Conservation (phyloP, 169 alveolate species). For the Babesia ovis region DNA sequence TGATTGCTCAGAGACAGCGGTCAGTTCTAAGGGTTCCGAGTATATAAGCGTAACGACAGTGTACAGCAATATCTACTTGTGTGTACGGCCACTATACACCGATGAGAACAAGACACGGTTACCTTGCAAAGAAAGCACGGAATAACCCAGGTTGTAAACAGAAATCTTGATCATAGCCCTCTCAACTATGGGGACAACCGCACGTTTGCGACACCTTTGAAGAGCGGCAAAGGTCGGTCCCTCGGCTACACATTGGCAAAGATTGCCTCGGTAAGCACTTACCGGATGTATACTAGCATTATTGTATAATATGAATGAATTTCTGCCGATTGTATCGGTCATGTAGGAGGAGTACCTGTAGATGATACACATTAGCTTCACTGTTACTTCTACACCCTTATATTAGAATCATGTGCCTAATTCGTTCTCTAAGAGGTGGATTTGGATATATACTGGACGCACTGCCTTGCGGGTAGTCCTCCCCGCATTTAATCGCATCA, state of each 20-base stretch:
- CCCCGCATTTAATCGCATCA: background rate
- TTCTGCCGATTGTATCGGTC: too few relatives aligned
- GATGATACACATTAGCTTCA: background rate
- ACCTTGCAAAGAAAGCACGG: background rate
- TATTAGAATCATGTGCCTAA: background rate
- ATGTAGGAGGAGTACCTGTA: background rate
- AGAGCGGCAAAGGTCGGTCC: too few relatives aligned
- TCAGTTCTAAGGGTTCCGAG: background rate
- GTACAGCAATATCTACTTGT: background rate
- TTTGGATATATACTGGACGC: background rate
- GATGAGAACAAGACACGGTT: background rate
- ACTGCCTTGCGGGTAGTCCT: background rate
- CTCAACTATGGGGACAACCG: background rate
- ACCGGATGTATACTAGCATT: too few relatives aligned
- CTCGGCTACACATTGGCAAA: too few relatives aligned
- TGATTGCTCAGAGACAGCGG: background rate
- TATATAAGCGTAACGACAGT: background rate
- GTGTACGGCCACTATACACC: background rate
- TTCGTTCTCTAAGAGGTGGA: background rate
- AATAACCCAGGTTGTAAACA: background rate
- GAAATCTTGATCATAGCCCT: background rate
- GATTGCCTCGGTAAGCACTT: too few relatives aligned
- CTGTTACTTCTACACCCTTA: background rate
- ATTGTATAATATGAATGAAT: too few relatives aligned
- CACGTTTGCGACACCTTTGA: too few relatives aligned